Evolutionary conservation across 2,329 filamentous ascomycete genomes (phyloP), one percentile per base, ranked within the genome.

Genomic region (Aspergillus felis): DNA sequence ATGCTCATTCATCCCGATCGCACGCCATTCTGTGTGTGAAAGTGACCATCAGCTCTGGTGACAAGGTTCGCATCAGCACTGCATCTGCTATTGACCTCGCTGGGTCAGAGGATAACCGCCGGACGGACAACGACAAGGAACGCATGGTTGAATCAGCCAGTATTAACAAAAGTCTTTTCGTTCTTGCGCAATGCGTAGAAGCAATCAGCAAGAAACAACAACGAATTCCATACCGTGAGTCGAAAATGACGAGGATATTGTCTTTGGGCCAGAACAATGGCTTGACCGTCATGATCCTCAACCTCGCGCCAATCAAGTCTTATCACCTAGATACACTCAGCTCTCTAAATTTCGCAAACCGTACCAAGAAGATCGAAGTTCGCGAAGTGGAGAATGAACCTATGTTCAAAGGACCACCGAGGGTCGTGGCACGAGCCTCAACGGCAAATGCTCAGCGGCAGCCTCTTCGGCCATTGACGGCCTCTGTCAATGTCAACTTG

Each of bases 151-250:
- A 97, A 75, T 96, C 92, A 42, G 92, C 93, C 0, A 93, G 91
- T 68, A 97, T 97, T 80, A 97, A 97, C 82, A 97, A 97, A 78
- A 95, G 91, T 62, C 81, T 97, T 6, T 97, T 97, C 68, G 92
- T 97, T 20, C 79, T 97, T 51, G 93, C 91, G 47, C 92, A 96
- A 72, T 97, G 93, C 67, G 93, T 97, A 54, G 93, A 97, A 71
- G 93, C 93, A 56, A 97, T 97, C 70, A 90, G 89, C 68, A 86
- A 85, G 71, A 87, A 87, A 67, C 84, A 87, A 59, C 73, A 76
- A 66, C 85, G 93, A 35, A 93, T 97, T 68, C 93, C 94, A 0
- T 97, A 96, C 73, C 84, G 93, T 56, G 93, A 97, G 72, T 94
- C 90, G 54, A 97, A 97, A 79, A 97, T 97, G 93, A 97, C 94